Conservation (phyloP, 176 grass and related monocot genomes). For the Dactylis glomerata region DNA sequence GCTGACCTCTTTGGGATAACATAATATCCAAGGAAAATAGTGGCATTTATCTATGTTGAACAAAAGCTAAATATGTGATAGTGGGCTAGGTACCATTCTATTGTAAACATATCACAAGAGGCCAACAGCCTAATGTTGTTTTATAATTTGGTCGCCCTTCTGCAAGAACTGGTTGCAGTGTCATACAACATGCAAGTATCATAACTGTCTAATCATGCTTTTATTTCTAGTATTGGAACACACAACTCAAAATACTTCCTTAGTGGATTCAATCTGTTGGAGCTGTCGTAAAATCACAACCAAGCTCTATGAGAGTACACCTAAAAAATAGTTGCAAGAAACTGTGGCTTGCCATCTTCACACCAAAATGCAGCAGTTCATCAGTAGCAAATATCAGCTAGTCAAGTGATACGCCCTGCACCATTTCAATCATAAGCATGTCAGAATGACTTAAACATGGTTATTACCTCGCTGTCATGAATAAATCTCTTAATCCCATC, state of each 20-base stretch:
- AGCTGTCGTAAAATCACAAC: not conserved
- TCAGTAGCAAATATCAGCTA: constrained; percentile 5
- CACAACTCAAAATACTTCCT: not conserved
- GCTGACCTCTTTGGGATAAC: not conserved
- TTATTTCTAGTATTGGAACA: constrained; percentile 24
- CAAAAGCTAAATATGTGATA: not conserved
- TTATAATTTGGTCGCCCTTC: not conserved
- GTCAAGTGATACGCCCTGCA: constrained; percentile 60
- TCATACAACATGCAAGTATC: not conserved
- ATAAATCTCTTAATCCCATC: not conserved
- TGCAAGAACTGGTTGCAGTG: constrained; percentile 1
- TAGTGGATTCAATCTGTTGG: not conserved
- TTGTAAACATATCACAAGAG: not conserved
- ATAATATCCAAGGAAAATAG: not conserved
- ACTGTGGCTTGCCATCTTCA: not conserved
- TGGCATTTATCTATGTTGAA: not conserved
- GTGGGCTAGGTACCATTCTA: not conserved
- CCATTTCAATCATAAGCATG: not conserved
- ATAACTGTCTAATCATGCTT: not conserved
- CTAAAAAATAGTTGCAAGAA: not conserved
- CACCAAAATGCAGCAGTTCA: constrained; percentile 21
- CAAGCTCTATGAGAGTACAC: not conserved
- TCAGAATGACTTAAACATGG: constrained; percentile 13
- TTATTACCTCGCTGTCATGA: not conserved
- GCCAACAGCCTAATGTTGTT: not conserved